phyloP scores from a whole-genome alignment of 2,329 filamentous ascomycete genomes.

The Aureobasidium melanogenum region DNA sequence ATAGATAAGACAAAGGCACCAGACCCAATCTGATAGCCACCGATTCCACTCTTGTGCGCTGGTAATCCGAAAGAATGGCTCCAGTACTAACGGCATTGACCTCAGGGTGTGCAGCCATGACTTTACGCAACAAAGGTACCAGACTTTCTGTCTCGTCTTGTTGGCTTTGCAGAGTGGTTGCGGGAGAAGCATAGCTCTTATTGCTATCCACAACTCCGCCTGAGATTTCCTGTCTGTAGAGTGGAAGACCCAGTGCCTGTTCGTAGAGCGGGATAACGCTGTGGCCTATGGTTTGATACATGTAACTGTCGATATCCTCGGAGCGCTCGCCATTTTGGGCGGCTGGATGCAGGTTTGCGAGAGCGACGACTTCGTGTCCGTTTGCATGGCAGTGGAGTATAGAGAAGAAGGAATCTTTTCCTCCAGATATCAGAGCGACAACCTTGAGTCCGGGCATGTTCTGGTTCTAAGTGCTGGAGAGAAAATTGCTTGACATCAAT shows the following conservation, averaged over 20 bases:
- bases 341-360: slow-evolving; percentile 77
- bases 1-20: slow-evolving; percentile 75
- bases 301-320: slow-evolving; percentile 86
- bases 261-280: slow-evolving; percentile 77
- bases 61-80: slow-evolving; percentile 90
- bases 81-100: slow-evolving; percentile 84
- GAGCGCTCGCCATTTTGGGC: slow-evolving; percentile 31
- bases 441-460: slow-evolving; percentile 49
- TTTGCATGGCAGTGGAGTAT: slow-evolving; percentile 82
- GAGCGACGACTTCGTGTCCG: slow-evolving; percentile 74
- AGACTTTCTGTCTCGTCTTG: slow-evolving; percentile 85
- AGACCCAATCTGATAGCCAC: slow-evolving; percentile 79
- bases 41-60: slow-evolving; percentile 90
- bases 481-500: background rate
- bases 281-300: slow-evolving; percentile 98
- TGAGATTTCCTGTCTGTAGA: slow-evolving; percentile 70
- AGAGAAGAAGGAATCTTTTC: slow-evolving; percentile 94
- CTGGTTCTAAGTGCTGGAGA: background rate
- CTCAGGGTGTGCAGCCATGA: slow-evolving; percentile 62
- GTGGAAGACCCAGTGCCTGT: slow-evolving; percentile 65
- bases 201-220: slow-evolving; percentile 63
- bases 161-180: background rate
- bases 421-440: slow-evolving; percentile 87
- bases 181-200: slow-evolving; percentile 53
- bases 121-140: slow-evolving; percentile 59